These are phyloP conservation scores for Pichia sp. DNA, from an alignment of 1,139 yeast genomes.

Conservation along the genomic window DNA sequence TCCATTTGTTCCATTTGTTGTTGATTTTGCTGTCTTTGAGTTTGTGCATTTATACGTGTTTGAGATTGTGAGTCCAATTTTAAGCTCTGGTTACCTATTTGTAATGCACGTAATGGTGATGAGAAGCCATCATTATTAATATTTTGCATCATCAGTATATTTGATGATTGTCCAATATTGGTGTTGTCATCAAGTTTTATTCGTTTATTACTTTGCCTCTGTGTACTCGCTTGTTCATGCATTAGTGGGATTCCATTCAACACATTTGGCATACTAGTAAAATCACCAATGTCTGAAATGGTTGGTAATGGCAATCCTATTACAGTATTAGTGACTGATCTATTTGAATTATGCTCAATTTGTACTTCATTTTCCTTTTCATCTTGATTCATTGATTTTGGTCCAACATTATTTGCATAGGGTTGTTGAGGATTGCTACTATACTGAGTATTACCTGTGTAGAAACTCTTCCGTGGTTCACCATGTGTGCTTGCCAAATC, in stretches of 20 bases:
- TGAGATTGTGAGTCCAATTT: conserved; percentile 1
- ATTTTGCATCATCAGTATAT: not conserved
- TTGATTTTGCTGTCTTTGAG: conserved; percentile 10
- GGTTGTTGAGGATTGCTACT: conserved; percentile 9
- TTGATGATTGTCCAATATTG: not conserved
- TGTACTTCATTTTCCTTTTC: not conserved
- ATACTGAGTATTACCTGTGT: conserved; percentile 15
- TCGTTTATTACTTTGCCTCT: not conserved
- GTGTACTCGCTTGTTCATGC: not conserved
- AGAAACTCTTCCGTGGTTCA: conserved; percentile 12
- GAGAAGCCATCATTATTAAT: not conserved
- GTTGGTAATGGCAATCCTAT: not conserved
- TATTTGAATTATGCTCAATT: not conserved
- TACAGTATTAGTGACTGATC: not conserved
- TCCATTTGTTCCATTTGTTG: conserved; percentile 16
- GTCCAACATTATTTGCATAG: not conserved
- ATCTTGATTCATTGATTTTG: not conserved
- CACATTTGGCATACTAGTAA: not conserved
- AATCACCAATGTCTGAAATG: not conserved
- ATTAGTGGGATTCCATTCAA: not conserved
- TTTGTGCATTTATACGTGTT: not conserved
- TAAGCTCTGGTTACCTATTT: not conserved
- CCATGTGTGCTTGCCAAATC: not conserved
- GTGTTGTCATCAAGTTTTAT: not conserved
- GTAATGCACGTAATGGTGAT: not conserved